These are phyloP conservation scores for Blakeslea trispora DNA, from an alignment of 371 early-diverging fungal species.

Conservation along the genomic window DNA sequence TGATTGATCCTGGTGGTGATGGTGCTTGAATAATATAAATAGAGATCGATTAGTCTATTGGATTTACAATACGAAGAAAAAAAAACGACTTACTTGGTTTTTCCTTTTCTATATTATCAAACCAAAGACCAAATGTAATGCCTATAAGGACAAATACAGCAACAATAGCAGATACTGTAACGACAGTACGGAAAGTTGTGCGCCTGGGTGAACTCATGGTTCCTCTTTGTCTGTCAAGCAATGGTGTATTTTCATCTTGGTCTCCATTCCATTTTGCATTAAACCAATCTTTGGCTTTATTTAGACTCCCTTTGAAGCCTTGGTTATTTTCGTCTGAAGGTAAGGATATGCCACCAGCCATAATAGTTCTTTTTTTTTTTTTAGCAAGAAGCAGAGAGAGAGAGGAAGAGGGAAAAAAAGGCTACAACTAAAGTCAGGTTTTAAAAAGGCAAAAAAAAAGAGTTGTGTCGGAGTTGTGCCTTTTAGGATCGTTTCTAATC, in stretches of 20 bases:
- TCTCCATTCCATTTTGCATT: slow-evolving; percentile 53
- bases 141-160: slow-evolving; percentile 41
- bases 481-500: too few relatives aligned
- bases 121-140: slow-evolving; percentile 47
- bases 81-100: slow-evolving; percentile 1
- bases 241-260: slow-evolving; percentile 43
- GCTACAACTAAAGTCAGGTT: too few relatives aligned
- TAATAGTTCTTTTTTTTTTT: too few relatives aligned
- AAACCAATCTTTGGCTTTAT: slow-evolving; percentile 42
- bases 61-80: neutral
- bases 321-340: slow-evolving; percentile 6
- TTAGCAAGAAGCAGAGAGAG: too few relatives aligned
- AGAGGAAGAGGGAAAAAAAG: too few relatives aligned
- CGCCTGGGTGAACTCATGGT: slow-evolving; percentile 32
- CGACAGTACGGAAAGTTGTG: slow-evolving; percentile 21
- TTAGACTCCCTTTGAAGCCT: neutral
- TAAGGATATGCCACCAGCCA: slow-evolving; percentile 13
- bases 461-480: too few relatives aligned
- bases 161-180: slow-evolving; percentile 18
- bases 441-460: too few relatives aligned
- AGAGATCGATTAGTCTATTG: slow-evolving; percentile 28
- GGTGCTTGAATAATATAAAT: slow-evolving; percentile 13
- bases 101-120: slow-evolving; percentile 18
- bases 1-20: slow-evolving; percentile 3
- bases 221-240: slow-evolving; percentile 34